Percentiles rank a stretch among this genome's conserved stretches.
These are phyloP conservation scores for Vigna unguiculata DNA, from an alignment of 306 rosid genomes.

Conservation along the genomic window DNA sequence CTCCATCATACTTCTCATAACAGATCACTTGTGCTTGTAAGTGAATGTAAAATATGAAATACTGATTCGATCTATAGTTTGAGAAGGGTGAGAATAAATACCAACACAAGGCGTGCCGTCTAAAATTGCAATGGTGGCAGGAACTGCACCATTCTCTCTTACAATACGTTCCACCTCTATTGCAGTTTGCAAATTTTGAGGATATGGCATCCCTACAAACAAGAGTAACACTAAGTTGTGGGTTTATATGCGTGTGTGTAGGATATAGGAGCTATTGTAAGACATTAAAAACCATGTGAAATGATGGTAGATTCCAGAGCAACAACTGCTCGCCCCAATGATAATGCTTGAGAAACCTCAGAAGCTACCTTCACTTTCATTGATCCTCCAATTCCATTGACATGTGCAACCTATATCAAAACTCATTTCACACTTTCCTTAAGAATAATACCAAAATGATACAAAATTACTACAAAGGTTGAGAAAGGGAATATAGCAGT, in stretches of 20 bases:
- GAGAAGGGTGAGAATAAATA: constrained; percentile 47
- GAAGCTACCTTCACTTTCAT: constrained; percentile 61
- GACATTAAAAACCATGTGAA: constrained; percentile 63
- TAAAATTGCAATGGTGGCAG: constrained; percentile 94
- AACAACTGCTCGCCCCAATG: constrained; percentile 72
- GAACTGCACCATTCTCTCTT: constrained; percentile 86
- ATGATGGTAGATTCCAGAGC: constrained; percentile 95
- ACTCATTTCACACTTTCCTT: neutral
- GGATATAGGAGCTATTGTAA: no score
- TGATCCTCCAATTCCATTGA: constrained; percentile 42
- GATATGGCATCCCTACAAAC: constrained; percentile 93
- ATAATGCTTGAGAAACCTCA: constrained; percentile 83
- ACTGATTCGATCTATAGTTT: constrained; percentile 8
- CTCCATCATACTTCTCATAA: constrained; percentile 22
- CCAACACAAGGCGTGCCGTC: constrained; percentile 90
- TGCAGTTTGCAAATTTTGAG: constrained; percentile 86
- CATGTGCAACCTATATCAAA: constrained; percentile 41
- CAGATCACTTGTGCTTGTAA: constrained; percentile 15
- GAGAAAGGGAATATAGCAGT: neutral
- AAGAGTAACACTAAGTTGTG: constrained; percentile 26
- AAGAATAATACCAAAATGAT: neutral
- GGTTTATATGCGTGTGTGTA: no score
- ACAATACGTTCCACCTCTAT: constrained; percentile 80
- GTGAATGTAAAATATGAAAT: constrained; percentile 3
- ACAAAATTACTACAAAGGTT: constrained; percentile 20